These are phyloP conservation scores for Sporothrix phasma DNA, from an alignment of 2,329 filamentous ascomycete species.

Conservation along the genomic window DNA sequence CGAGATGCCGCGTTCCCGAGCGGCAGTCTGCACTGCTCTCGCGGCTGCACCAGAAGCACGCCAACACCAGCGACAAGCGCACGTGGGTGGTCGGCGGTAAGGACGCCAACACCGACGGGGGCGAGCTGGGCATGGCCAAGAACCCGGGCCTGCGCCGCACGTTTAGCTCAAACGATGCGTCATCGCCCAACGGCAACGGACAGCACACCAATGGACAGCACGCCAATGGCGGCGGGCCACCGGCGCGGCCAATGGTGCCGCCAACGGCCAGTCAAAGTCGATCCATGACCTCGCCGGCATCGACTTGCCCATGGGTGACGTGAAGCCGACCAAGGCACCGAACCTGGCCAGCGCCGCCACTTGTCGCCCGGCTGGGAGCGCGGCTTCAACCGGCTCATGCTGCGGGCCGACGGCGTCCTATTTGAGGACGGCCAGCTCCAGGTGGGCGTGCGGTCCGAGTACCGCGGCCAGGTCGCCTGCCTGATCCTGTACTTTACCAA, in stretches of 20 bases:
- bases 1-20: conserved; percentile 98
- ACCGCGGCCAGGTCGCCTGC: conserved; percentile 89
- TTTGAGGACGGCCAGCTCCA: conserved; percentile 95
- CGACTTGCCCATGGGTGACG: conserved; percentile 57
- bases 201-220: conserved; percentile 29
- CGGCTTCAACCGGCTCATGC: conserved; percentile 74
- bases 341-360: conserved; percentile 91
- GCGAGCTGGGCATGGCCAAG: conserved; percentile 72
- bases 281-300: conserved; percentile 67
- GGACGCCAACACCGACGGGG: conserved; percentile 74
- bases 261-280: conserved; percentile 31
- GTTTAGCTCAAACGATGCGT: conserved; percentile 52
- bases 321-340: conserved; percentile 53
- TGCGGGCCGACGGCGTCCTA: conserved; percentile 73
- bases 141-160: conserved; percentile 75
- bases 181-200: conserved; percentile 37
- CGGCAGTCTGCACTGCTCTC: conserved; percentile 85
- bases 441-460: conserved; percentile 84
- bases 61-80: conserved; percentile 83
- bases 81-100: conserved; percentile 98
- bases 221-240: conserved; percentile 25
- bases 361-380: conserved; percentile 90
- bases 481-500: conserved; percentile 94
- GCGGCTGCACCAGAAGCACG: conserved; percentile 87
- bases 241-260: neutral